Evolutionary conservation across 345 rosid genomes (phyloP).

Genomic region (Aegle marmelos): DNA sequence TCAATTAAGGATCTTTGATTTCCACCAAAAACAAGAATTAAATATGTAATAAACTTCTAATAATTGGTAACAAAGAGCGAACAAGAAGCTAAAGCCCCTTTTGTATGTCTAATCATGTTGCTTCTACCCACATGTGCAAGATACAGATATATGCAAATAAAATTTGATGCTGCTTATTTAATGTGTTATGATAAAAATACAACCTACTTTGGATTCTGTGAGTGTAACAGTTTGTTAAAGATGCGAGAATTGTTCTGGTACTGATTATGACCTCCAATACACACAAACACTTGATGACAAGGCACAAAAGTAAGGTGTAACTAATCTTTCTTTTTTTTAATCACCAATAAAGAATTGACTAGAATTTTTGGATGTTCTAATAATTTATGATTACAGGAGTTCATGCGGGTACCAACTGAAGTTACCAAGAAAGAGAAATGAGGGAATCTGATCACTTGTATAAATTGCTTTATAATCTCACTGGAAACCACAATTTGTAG

Average conservation of each 20-base stretch:
- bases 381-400: background rate
- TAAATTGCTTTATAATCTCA: background rate
- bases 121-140: background rate
- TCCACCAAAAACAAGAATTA: background rate
- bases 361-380: background rate
- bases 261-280: background rate
- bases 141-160: background rate
- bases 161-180: background rate
- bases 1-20: background rate
- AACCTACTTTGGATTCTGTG: background rate
- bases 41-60: background rate
- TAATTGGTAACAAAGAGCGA: background rate
- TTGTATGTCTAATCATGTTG: background rate
- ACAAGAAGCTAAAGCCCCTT: background rate
- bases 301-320: background rate
- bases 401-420: background rate
- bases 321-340: background rate
- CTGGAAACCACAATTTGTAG: background rate
- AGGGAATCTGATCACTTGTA: background rate
- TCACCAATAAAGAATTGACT: background rate
- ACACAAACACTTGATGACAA: background rate
- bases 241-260: background rate
- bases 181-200: background rate
- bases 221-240: background rate
- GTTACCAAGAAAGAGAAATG: background rate